Percentiles rank a stretch among this genome's conserved stretches.
phyloP scores from a whole-genome alignment of 2,329 filamentous ascomycete genomes.

The Fusarium zealandicum region DNA sequence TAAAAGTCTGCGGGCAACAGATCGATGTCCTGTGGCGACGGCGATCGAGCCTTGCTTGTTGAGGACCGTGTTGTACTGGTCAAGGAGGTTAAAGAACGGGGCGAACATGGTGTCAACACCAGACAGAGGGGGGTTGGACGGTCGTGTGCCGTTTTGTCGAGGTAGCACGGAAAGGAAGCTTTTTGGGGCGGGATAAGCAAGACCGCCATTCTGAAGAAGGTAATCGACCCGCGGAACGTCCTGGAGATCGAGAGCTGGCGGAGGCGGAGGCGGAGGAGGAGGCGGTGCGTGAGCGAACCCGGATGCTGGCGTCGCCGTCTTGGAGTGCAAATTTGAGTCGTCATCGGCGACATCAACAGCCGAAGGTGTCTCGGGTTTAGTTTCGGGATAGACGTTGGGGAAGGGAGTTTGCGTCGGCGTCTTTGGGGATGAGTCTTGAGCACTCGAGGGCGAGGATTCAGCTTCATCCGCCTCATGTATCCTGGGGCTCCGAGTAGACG shows the following conservation, averaged over 20 bases:
- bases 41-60: conserved; percentile 86
- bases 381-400: conserved; percentile 52
- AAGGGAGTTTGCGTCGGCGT: conserved; percentile 66
- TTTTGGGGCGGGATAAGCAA: conserved; percentile 74
- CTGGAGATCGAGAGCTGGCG: conserved; percentile 74
- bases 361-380: conserved; percentile 48
- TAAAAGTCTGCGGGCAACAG: conserved; percentile 86
- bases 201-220: conserved; percentile 85
- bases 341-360: conserved; percentile 49
- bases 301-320: conserved; percentile 51
- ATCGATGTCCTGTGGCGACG: conserved; percentile 93
- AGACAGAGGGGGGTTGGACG: conserved; percentile 69
- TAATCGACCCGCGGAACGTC: conserved; percentile 89
- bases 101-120: conserved; percentile 80
- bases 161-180: conserved; percentile 73
- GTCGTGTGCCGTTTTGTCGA: conserved; percentile 61
- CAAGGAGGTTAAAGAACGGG: conserved; percentile 81
- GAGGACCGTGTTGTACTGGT: conserved; percentile 85
- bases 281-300: conserved; percentile 49
- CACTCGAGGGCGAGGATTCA: conserved; percentile 56
- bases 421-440: conserved; percentile 64
- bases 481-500: conserved; percentile 47
- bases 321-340: conserved; percentile 43
- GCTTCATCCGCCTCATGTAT: conserved; percentile 52
- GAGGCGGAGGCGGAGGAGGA: conserved; percentile 69